phyloP scores from a whole-genome alignment of 345 rosid genomes.

The Conringia planisiliqua region DNA sequence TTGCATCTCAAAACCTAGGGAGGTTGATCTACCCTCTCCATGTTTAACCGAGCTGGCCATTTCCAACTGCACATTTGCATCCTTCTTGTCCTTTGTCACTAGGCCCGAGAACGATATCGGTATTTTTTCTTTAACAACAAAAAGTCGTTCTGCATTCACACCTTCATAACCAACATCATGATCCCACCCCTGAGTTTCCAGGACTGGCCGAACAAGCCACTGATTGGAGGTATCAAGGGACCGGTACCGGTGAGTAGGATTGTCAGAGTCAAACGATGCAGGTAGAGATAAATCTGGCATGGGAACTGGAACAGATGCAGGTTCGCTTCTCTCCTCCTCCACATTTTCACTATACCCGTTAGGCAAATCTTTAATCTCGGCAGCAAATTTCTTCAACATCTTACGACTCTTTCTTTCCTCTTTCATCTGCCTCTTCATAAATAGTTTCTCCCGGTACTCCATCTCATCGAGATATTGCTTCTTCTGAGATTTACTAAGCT shows the following conservation, averaged over 20 bases:
- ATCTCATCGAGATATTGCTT: constrained; percentile 88
- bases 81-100: constrained; percentile 85
- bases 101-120: constrained; percentile 81
- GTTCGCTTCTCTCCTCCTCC: constrained; percentile 73
- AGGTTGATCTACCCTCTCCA: constrained; percentile 77
- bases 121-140: constrained; percentile 64
- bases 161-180: constrained; percentile 98
- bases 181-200: constrained; percentile 95
- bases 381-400: constrained; percentile 74
- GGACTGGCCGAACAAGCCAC: constrained; percentile 90
- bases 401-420: constrained; percentile 73
- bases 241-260: constrained; percentile 89
- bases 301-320: constrained; percentile 81
- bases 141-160: constrained; percentile 67
- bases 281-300: constrained; percentile 89
- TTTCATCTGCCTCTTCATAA: constrained; percentile 85
- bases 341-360: constrained; percentile 45
- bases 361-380: constrained; percentile 57
- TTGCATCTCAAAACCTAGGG: constrained; percentile 89
- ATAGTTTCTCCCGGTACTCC: constrained; percentile 79
- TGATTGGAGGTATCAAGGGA: constrained; percentile 74
- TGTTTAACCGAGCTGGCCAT: constrained; percentile 73
- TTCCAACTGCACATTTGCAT: constrained; percentile 82
- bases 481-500: constrained; percentile 71
- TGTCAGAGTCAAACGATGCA: constrained; percentile 88